A percentile compares a stretch with the other conserved stretches of the same genome.
These are phyloP conservation scores for Trichoderma brevicompactum DNA, from an alignment of 2,329 filamentous ascomycete genomes.

Conservation along the genomic window DNA sequence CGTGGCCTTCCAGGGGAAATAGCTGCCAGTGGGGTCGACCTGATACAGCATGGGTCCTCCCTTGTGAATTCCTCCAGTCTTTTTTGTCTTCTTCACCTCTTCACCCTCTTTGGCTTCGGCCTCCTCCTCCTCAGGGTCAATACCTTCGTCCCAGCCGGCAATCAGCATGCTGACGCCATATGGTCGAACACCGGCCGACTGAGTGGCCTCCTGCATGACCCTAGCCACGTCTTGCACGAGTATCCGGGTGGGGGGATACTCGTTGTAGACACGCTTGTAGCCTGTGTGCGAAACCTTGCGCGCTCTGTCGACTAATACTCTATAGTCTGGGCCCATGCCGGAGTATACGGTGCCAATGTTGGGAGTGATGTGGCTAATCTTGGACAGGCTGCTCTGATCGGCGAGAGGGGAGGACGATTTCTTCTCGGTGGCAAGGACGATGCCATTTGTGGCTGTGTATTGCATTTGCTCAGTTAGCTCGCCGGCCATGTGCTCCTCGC, in stretches of 20 bases:
- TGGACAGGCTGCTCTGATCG: slow-evolving; percentile 91
- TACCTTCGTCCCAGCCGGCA: slow-evolving; percentile 96
- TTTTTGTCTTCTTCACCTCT: slow-evolving; percentile 76
- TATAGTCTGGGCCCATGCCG: slow-evolving; percentile 98
- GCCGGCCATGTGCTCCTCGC: background rate
- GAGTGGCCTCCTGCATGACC: slow-evolving; percentile 98
- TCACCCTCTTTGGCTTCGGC: slow-evolving; percentile 61
- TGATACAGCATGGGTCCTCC: slow-evolving; percentile 97
- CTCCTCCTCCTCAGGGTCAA: slow-evolving; percentile 79
- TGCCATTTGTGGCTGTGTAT: slow-evolving; percentile 86
- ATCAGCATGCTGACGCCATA: slow-evolving; percentile 96
- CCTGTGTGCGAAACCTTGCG: slow-evolving; percentile 97
- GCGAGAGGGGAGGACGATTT: slow-evolving; percentile 98
- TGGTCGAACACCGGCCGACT: slow-evolving; percentile 94
- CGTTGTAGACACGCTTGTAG: slow-evolving; percentile 99
- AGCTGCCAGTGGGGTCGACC: slow-evolving; percentile 97
- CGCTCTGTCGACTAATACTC: slow-evolving; percentile 95
- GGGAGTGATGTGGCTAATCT: slow-evolving; percentile 96
- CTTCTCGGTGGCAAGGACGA: slow-evolving; percentile 98
- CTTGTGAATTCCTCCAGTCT: slow-evolving; percentile 95
- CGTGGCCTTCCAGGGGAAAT: slow-evolving; percentile 99
- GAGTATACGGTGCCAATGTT: slow-evolving; percentile 99
- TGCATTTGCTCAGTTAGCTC: slow-evolving; percentile 32
- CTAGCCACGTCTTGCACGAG: slow-evolving; percentile 97
- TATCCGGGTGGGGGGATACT: slow-evolving; percentile 99